Evolutionary conservation across 345 rosid species (phyloP), one percentile per base, ranked within the genome.

Genomic region (Bruguiera gymnorhiza): DNA sequence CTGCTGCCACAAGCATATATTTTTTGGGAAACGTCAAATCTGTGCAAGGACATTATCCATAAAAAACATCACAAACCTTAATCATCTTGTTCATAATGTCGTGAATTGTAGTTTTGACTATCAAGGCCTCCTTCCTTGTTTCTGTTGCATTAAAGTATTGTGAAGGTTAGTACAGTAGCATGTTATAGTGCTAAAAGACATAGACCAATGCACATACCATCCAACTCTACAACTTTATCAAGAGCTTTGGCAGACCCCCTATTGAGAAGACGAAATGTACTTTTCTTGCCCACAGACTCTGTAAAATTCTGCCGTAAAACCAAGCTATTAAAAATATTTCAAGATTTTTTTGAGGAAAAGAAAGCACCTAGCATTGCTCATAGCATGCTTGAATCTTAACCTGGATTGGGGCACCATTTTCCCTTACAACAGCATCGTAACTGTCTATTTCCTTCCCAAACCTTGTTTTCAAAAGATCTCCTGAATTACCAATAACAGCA

Each of bases 231-330:
- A 75, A 96, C 98, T 83, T 96, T 92, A 79, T 96, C 99, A 60
- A 90, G 96, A 71, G 99, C 98, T 90, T 96, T 92, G 58, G 99
- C 96, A 73, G 98, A 89, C 63, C 97, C 98, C 76, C 98, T 81
- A 67, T 89, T 96, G 75, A 96, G 98, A 83, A 96, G 97, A 39
- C 91, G 95, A 69, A 92, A 92, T 69, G 89, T 81, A 63, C 97
- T 87, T 80, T 92, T 96, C 82, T 80, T 87, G 36, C 98, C 98
- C 24, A 87, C 97, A 56, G 85, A 82, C 59, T 90, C 87, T 11
- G 87, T 81, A 78, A 85, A 89, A 74, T 86, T 89, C 99, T 92
- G 78, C 66, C 78, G 74, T 23, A 66, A 63, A 68, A 53, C 39
- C 63, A 66, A 75, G 24, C 15, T 10, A 67, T 51, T 5, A 23